Base-by-base conservation (phyloP, 805 yeast species). In the Myxozyma udenii region DNA sequence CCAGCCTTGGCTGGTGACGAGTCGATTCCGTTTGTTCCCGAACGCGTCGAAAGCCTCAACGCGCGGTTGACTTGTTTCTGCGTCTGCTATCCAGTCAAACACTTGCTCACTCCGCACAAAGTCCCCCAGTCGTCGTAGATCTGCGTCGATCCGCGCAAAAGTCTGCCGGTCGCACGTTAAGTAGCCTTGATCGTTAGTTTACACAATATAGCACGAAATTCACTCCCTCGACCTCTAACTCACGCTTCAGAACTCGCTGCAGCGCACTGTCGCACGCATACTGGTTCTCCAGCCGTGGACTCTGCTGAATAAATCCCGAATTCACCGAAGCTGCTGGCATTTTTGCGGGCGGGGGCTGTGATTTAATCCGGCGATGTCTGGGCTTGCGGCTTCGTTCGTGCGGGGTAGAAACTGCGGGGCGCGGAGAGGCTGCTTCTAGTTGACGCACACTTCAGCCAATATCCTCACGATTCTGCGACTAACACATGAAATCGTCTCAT, bases 1-100 rank as follows among this genome's bases (percentile, higher is more conserved):
- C 68, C 68, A 65, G 19, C 68, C 68, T 9, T 62, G 55, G n/a
- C 65, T 46, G 11, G 68, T 65, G 14, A 63, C 55, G n/a, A 65
- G 54, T 33, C 48, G 46, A 44, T 66, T 66, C 11, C 45, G 43
- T 22, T 48, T 26, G 23, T 60, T 52, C 3, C 68, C 69, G 47
- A 66, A 63, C n/a, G 67, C 58, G 39, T 66, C 68, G 36, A 61
- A 63, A 14, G 50, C 58, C 14, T 59, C 64, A 21, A 65, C 50
- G n/a, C 43, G 50, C 2, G 68, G 68, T 16, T 41, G 57, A 42
- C 66, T 61, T 16, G 53, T 44, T 44, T 65, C 68, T 3, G 69
- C 68, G 16, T 65, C 68, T 3, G 48, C 62, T 5, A 62, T 47
- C 64, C 62, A 63, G 16, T 60, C 62, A 41, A 61, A 57, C 9